Base-by-base conservation (phyloP, 2,329 filamentous ascomycete species). In the Incumbomyces lentus region DNA sequence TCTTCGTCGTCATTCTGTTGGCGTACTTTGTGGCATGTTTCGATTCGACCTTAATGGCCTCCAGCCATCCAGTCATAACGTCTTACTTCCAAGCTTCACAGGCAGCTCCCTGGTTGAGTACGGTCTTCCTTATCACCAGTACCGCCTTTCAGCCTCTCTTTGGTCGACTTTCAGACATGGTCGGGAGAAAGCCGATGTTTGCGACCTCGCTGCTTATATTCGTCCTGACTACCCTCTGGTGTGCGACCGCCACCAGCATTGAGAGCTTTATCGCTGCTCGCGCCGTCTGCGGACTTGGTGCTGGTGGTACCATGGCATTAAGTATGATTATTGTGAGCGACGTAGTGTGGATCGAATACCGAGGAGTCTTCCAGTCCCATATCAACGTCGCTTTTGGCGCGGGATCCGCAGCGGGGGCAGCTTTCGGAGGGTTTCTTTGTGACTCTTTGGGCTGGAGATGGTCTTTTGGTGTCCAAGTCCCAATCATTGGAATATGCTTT, bases 1-100 rank as follows among this genome's bases (percentile, higher is more conserved):
- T 83, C 48, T 84, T 83, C 58, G 54, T 65, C 3, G 74, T 74
- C 44, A 69, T 83, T 40, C 62, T 82, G 51, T 58, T 73, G 13
- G 70, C 71, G 2, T 76, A 77, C 57, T 75, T 82, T 52, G 61
- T 70, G 44, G 66, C 62, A 6, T 78, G 72, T 60, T 89, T 90
- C 58, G 86, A 90, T 66, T 75, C 76, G 12, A 89, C 84, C 3
- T 75, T 90, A 54, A 87, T 89, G 84, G 83, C 84, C 4, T 86
- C 83, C 2, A 82, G 76, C 35, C 84, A 90, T 62, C 84, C 84
- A 0, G 82, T 85, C 46, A 87, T 89, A 50, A 88, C 84, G 0
- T 87, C 83, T 0, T 79, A 88, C 61, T 90, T 90, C 62, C 68
- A 79, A 49, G 76, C 82, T 40, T 84, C 84, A 29, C 86, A 89